Base-by-base conservation (phyloP, 345 rosid genomes). In the Stellera chamaejasme region DNA sequence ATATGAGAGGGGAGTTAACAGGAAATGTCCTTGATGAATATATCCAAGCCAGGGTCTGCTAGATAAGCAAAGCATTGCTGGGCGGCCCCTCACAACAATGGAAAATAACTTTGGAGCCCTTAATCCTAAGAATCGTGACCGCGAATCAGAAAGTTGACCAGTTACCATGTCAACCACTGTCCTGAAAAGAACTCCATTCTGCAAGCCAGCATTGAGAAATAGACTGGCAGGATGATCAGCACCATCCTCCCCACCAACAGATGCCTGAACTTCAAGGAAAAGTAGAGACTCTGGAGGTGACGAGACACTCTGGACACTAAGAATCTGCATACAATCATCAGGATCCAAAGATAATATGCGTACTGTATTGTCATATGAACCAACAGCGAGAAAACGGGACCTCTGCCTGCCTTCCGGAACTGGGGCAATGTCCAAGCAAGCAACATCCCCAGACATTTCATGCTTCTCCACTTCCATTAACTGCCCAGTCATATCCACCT, bases 401-500 rank as follows among this genome's bases (percentile, higher is more conserved):
- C 99, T 93, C 52, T 87, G 89, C 68, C 99, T 93, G 61, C 99
- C 99, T 90, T 89, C 99, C 56, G 99, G 99, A 63, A 93, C 99
- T 27, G 99, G 92, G 36, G 99, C 97, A 61, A 93, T 93, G 76
- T 89, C 99, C 71, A 93, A 68, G 72, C 97, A 93, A 45, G 99
- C 99, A 67, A 93, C 99, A 69, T 93, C 99, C 54, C 97, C 99
- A 43, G 97, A 81, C 97, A 93, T 89, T 75, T 93, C 99, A 69
- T 89, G 91, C 73, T 93, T 93, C 75, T 89, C 96, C 55, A 93
- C 94, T 79, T 93, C 99, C 96, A 93, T 83, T 60, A 93, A 75
- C 73, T 89, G 96, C 68, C 99, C 99, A 43, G 80, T 84, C 85
- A 87, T 72, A 76, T 90, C 96, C 71, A 91, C 94, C 85, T 93